Conservation (phyloP, 139 green algal species). For the Chlamydomonas sp. region DNA sequence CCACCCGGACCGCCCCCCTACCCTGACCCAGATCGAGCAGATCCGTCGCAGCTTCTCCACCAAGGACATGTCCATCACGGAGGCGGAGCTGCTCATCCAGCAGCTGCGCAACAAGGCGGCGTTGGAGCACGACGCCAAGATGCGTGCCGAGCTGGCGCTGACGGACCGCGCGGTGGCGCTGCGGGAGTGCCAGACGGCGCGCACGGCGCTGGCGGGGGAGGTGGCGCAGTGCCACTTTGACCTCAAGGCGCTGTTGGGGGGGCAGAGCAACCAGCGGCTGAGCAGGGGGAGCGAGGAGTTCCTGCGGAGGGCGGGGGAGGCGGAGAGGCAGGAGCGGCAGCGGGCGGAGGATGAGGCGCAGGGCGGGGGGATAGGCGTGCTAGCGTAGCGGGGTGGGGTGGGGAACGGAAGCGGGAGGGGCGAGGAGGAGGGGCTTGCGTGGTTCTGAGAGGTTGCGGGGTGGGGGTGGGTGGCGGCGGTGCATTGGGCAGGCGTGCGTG, state of each 20-base stretch:
- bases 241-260: conserved; percentile 16
- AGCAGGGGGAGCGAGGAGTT: too few species aligned
- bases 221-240: conserved; percentile 41
- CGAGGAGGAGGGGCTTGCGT: too few species aligned
- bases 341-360: too few species aligned
- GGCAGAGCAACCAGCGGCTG: background rate
- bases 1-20: too few species aligned
- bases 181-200: conserved; percentile 20
- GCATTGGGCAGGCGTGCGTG: too few species aligned
- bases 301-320: too few species aligned
- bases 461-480: too few species aligned
- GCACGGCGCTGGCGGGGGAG: conserved; percentile 28
- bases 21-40: conserved; percentile 11
- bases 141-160: conserved; percentile 34
- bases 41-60: conserved; percentile 8
- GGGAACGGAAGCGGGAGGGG: too few species aligned
- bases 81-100: conserved; percentile 16
- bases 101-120: conserved; percentile 9
- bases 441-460: too few species aligned
- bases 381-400: too few species aligned
- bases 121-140: conserved; percentile 26
- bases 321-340: too few species aligned
- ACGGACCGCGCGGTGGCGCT: conserved; percentile 29
- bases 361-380: too few species aligned
- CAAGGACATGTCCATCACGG: conserved; percentile 1